These are phyloP conservation scores for Chrysoporthe cubensis DNA, from an alignment of 2,329 filamentous ascomycete genomes.

Conservation along the genomic window DNA sequence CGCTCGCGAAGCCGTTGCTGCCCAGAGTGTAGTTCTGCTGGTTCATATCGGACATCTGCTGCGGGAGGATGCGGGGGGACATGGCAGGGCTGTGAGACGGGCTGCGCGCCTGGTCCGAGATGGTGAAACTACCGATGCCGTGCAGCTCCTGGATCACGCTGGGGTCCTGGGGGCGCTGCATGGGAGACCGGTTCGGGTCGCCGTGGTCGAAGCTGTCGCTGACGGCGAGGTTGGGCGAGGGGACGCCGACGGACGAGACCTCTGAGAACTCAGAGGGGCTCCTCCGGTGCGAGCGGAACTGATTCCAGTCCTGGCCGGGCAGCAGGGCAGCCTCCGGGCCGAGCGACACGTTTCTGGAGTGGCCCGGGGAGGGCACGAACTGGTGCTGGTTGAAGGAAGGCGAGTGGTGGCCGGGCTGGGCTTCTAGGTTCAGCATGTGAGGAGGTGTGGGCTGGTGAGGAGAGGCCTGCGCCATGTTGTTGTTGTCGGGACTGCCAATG, in stretches of 20 bases:
- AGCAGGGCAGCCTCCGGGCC: conserved; percentile 62
- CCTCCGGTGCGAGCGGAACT: conserved; percentile 82
- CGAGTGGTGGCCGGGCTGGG: conserved; percentile 57
- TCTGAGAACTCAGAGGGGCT: conserved; percentile 92
- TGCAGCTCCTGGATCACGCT: conserved; percentile 77
- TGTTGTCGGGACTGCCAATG: conserved; percentile 51
- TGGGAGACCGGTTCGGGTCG: conserved; percentile 75
- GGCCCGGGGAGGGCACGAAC: conserved; percentile 53
- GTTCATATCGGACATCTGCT: conserved; percentile 56
- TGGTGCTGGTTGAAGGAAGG: conserved; percentile 60
- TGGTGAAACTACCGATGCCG: conserved; percentile 77
- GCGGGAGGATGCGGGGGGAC: conserved; percentile 63
- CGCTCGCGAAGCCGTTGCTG: conserved; percentile 44
- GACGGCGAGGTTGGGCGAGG: conserved; percentile 77
- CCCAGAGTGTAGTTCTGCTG: conserved; percentile 55
- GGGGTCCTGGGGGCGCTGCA: conserved; percentile 74
- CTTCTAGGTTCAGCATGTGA: conserved; percentile 56
- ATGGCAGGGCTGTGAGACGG: conserved; percentile 76
- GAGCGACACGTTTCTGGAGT: conserved; percentile 61
- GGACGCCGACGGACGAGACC: conserved; percentile 78
- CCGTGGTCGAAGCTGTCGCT: conserved; percentile 79
- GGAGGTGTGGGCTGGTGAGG: conserved; percentile 60
- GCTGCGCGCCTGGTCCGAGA: conserved; percentile 78
- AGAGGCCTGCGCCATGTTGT: conserved; percentile 59
- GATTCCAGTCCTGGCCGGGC: conserved; percentile 60